Evolutionary conservation across 352 stramenopile genomes (phyloP).

Genomic region (Pythium volutum): DNA sequence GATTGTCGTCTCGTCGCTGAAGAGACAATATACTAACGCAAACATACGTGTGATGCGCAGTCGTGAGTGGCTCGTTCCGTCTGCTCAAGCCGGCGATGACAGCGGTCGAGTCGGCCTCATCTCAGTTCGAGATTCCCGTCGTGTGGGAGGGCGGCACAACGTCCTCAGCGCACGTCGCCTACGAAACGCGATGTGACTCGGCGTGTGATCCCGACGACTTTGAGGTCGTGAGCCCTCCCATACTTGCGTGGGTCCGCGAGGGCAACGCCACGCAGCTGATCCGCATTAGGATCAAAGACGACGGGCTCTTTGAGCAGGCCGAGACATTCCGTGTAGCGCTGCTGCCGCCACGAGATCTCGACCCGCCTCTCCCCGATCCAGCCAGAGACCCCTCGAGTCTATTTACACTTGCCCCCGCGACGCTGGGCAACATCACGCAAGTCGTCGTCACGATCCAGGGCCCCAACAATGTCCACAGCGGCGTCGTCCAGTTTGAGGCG

Average conservation of each 20-base stretch:
- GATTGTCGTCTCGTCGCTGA: no score
- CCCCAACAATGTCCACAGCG: constrained; percentile 52
- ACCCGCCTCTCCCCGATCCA: not conserved
- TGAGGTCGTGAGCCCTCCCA: constrained; percentile 28
- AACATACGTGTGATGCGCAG: constrained; percentile 21
- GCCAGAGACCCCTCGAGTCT: constrained; percentile 27
- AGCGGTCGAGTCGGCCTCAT: constrained; percentile 30
- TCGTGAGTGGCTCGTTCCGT: constrained; percentile 46
- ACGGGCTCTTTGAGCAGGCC: constrained; percentile 46
- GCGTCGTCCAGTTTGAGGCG: constrained; percentile 56
- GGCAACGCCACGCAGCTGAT: constrained; percentile 42
- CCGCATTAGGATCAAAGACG: constrained; percentile 35
- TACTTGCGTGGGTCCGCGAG: constrained; percentile 46
- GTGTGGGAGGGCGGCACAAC: constrained; percentile 60
- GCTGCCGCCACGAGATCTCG: constrained; percentile 22
- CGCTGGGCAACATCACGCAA: constrained; percentile 39
- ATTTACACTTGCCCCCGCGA: constrained; percentile 29
- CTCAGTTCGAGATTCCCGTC: constrained; percentile 41
- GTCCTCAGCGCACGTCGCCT: constrained; percentile 36
- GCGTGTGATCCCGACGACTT: constrained; percentile 46
- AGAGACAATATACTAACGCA: no score
- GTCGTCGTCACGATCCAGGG: constrained; percentile 52
- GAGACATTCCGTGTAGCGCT: constrained; percentile 55
- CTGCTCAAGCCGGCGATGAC: constrained; percentile 39
- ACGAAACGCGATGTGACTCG: constrained; percentile 41